Base-by-base conservation (phyloP, 169 alveolate species). In the Cryptosporidium baileyi region DNA sequence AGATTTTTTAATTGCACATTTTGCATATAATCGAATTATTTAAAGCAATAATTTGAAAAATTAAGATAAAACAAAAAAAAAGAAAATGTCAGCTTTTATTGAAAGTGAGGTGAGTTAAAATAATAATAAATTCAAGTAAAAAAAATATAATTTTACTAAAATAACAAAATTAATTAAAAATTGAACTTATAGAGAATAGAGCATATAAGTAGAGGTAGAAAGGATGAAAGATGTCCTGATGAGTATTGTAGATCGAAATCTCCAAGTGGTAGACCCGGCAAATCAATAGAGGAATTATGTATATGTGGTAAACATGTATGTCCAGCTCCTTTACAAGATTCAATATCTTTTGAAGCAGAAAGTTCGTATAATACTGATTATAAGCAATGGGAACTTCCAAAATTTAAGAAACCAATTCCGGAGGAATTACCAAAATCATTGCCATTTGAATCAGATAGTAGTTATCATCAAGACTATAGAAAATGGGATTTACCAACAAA, bases 251-350 rank as follows among this genome's bases (percentile, higher is more conserved):
- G 85, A 40, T 52, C 85, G 22, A 74, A 74, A 34, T 74, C 85
- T 36, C 85, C 85, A 38, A 74, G 85, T 34, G 85, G 85, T 9
- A 47, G 54, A 11, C 85, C 85, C 1, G 85, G 85, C n/a, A 74
- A 74, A 19, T 74, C 85, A 36, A 54, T 74, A 1, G 85, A 74
- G 30, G 85, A 74, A 15, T 40, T 74, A 38, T 74, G 85, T 41
- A 74, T 67, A 40, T 74, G 85, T 17, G 85, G 85, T 1, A 74
- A 74, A 26, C 85, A 74, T 5, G 34, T 24, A 3, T 74, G 85
- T 8, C 85, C 85, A 13, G 32, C 57, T 54, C 85, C 85, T n/a
- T 11, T 74, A 15, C 30, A 51, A 8, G 67, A 74, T 13, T 22
- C 54, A 8, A n/a, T 54, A 22, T 57, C 74, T n/a, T 74, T 74